phyloP scores from a whole-genome alignment of 495 filamentous ascomycete genomes.

The Penicillium maclennaniae region DNA sequence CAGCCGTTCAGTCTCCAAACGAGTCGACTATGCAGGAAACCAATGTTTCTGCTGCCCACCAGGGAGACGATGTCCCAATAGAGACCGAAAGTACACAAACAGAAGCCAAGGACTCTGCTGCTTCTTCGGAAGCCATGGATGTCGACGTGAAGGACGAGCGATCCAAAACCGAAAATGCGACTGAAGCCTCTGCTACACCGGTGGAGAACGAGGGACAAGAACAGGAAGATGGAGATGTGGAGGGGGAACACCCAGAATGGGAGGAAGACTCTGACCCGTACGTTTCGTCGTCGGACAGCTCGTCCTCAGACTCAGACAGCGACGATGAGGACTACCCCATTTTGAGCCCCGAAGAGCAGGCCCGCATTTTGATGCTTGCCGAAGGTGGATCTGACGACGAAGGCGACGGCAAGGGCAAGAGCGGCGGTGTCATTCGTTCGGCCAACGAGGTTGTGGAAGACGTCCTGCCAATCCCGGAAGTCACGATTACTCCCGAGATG shows the following conservation, averaged over 20 bases:
- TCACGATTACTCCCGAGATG: slow-evolving; percentile 70
- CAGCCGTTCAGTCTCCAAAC: slow-evolving; percentile 14
- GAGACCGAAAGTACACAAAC: not conserved
- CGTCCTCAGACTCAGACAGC: slow-evolving; percentile 50
- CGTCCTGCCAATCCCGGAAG: slow-evolving; percentile 65
- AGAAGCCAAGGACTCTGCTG: not conserved
- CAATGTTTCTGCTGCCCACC: not conserved
- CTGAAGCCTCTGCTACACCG: slow-evolving; percentile 3
- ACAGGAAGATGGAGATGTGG: slow-evolving; percentile 49
- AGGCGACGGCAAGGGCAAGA: slow-evolving; percentile 48
- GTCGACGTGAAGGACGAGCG: slow-evolving; percentile 24
- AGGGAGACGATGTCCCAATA: not conserved
- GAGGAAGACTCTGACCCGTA: slow-evolving; percentile 63
- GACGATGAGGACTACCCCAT: slow-evolving; percentile 70
- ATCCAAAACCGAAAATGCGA: slow-evolving; percentile 5
- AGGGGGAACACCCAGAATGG: slow-evolving; percentile 67
- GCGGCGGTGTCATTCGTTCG: slow-evolving; percentile 53
- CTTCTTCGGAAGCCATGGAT: slow-evolving; percentile 34
- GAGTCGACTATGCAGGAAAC: slow-evolving; percentile 9
- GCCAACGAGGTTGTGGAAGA: slow-evolving; percentile 71
- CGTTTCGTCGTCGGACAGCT: slow-evolving; percentile 53
- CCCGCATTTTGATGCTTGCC: slow-evolving; percentile 73
- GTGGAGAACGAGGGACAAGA: slow-evolving; percentile 35
- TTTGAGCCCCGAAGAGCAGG: slow-evolving; percentile 72
- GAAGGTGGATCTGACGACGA: slow-evolving; percentile 71